Evolutionary conservation across 306 rosid species (phyloP), one percentile per base, ranked within the genome.

Genomic region (Inga laurina): DNA sequence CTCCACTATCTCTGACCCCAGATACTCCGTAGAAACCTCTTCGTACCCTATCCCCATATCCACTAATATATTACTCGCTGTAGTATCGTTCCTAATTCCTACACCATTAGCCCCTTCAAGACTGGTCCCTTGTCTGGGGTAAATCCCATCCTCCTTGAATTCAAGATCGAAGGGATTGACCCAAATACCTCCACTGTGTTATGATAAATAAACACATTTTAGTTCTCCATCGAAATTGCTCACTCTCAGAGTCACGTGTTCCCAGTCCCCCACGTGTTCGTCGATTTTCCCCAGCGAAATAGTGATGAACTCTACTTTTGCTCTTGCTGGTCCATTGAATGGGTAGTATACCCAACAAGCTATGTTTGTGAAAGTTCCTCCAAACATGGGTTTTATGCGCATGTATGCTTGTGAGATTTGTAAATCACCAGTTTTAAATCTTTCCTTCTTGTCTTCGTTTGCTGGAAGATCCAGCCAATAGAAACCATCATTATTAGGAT

Each of bases 111-210:
- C 39, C 24, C 94, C 92, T 71, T 89, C 90, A 84, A 91, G 9
- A 49, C 83, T 90, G 10, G 83, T 84, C 11, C 94, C 92, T 4
- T 89, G 59, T 48, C 81, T 88, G 2, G 92, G 14, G 61, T 89
- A 89, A 6, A 81, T 46, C 6, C 85, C 82, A 0, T 51, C 75
- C 0, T 51, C 75, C 43, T 65, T 73, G 43, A 77, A 89, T 49
- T 88, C 91, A 1, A 91, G 88, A 48, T 56, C 81, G 3, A 88
- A 74, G 4, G 91, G 84, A 22, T 89, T 93, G 0, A 86, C 62
- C 93, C 93, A 91, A 2, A 6, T 48, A 3, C 94, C 94, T 7
- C 82, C 80, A 41, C 91, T 89, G 79, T 91, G 92, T 68, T 91
- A 64, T 0, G 94, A 84, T 46, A 86, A 87, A 57, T 65, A 91